Base-by-base conservation (phyloP, 768 basidiomycete genomes). In the Pisolithus marmoratus region DNA sequence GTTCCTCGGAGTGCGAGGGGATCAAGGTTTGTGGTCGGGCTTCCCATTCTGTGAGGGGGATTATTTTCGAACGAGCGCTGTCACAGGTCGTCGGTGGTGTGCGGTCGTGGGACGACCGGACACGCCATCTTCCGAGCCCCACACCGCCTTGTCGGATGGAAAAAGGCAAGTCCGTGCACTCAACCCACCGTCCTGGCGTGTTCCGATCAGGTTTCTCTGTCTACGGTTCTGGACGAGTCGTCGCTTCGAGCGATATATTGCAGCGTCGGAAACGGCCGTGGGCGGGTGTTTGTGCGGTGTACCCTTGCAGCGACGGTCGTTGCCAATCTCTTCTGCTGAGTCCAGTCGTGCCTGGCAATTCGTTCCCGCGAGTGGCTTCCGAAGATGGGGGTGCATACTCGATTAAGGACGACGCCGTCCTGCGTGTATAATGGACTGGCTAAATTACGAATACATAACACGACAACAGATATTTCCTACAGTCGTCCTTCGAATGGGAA, bases 191-290 rank as follows among this genome's bases (percentile, higher is more conserved):
- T 53, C 20, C 58, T 60, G 60, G 61, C 61, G 61, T 50, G 50
- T 49, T 54, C 61, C 58, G 61, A 49, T 54, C 49, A 31, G 36
- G 19, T 38, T 48, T 20, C 26, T 38, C 11, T 34, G 2, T 34
- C 34, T 34, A 34, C 34, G 34, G 34, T 34, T 34, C 34, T 34
- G 31, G 31, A 34, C 31, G 31, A 11, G 34, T 34, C 8, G n/a
- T 9, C 36, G 47, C 60, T 63, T 63, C 62, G 53, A 54, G 42
- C 60, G 63, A 64, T 64, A 55, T 48, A 64, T 64, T 64, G 54
- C 62, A 49, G n/a, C 54, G 47, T 37, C 47, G 23, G 48, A 43
- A 42, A 37, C 9, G 48, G 60, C 42, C 52, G 7, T 40, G 41
- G 42, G 50, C 20, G 15, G 41, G 41, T 42, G 41, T 42, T 42